Conservation (phyloP, 2,329 filamentous ascomycete species). For the Fusarium sublunatum region DNA sequence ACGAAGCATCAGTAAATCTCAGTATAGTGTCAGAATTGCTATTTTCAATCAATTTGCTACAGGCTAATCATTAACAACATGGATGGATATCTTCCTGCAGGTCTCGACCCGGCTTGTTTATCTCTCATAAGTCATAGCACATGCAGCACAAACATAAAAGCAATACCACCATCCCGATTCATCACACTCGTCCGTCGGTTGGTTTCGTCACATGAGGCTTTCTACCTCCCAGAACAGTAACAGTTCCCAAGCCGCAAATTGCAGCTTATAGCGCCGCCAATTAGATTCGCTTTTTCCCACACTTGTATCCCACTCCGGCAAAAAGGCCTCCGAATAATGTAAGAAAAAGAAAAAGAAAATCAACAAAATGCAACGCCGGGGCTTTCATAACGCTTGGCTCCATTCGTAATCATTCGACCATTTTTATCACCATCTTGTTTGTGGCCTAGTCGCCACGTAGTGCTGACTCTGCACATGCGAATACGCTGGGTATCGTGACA, state of each 20-base stretch:
- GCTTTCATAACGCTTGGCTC: slow-evolving; percentile 38
- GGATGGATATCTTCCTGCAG: slow-evolving; percentile 46
- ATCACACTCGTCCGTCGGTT: slow-evolving; percentile 13
- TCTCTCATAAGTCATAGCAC: slow-evolving; percentile 48
- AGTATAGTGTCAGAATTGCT: not conserved
- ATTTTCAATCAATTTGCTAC: slow-evolving; percentile 11
- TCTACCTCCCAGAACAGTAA: slow-evolving; percentile 22
- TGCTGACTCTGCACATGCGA: slow-evolving; percentile 39
- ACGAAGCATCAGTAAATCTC: too few relatives aligned
- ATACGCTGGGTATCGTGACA: slow-evolving; percentile 50
- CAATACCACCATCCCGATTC: slow-evolving; percentile 32
- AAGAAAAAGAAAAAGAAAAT: slow-evolving; percentile 7
- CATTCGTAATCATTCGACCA: slow-evolving; percentile 20
- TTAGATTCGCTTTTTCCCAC: slow-evolving; percentile 33
- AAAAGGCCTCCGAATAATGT: slow-evolving; percentile 17
- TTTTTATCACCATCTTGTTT: slow-evolving; percentile 7
- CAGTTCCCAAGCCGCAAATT: slow-evolving; percentile 14
- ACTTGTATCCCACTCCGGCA: slow-evolving; percentile 20
- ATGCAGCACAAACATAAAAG: slow-evolving; percentile 39
- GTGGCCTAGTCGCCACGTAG: slow-evolving; percentile 1
- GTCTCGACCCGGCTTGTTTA: slow-evolving; percentile 42
- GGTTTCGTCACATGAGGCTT: slow-evolving; percentile 21
- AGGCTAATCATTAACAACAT: slow-evolving; percentile 31
- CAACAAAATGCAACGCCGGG: slow-evolving; percentile 31
- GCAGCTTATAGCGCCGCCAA: slow-evolving; percentile 25